Evolutionary conservation across 164 flowering plant genomes (phyloP), one percentile per base, ranked within the genome.

Genomic region (Annona squamosa): DNA sequence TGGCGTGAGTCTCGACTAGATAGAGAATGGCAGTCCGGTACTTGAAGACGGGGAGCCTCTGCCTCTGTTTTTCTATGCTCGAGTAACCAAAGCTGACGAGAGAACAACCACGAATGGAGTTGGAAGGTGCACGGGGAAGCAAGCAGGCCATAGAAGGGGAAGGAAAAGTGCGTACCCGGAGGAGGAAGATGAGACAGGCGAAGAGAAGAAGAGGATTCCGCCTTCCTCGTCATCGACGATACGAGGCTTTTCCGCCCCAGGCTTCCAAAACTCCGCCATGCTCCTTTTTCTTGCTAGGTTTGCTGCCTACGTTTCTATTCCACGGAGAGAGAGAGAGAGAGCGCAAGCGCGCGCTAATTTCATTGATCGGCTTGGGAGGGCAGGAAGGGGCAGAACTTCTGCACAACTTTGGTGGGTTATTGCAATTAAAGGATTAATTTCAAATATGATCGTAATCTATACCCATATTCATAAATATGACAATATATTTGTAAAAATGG

Each of bases 141-240:
- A 63, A 26, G 37, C 3, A n/a, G 65, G 4, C 37, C 56, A 3
- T 52, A 42, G 67, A 44, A 45, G 6, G 18, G 13, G 46, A 65
- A 16, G 17, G 43, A 43, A 42, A 16, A 66, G 16, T 47, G 42
- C 17, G 0, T 72, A 88, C 85, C 84, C 76, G 16, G 87, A 86
- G 52, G 90, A 86, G 16, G 87, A 86, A 48, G 90, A 86, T 56
- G 97, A 84, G 19, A 81, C 56, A 66, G 87, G 63, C 5, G 90
- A 41, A 3, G 90, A 72, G 73, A 75, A 79, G 87, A 89, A 87
- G 73, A 94, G 79, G 42, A 95, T 82, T 57, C 98, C 99, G 63
- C 97, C 97, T 83, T 93, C 99, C 72, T 90, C 98, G 70, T 95
- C 99, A 59, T 95, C 98, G 72, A 93, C 78, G 3, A 95, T 16